phyloP scores from a whole-genome alignment of 805 yeast genomes.

The Brettanomyces nanus region DNA sequence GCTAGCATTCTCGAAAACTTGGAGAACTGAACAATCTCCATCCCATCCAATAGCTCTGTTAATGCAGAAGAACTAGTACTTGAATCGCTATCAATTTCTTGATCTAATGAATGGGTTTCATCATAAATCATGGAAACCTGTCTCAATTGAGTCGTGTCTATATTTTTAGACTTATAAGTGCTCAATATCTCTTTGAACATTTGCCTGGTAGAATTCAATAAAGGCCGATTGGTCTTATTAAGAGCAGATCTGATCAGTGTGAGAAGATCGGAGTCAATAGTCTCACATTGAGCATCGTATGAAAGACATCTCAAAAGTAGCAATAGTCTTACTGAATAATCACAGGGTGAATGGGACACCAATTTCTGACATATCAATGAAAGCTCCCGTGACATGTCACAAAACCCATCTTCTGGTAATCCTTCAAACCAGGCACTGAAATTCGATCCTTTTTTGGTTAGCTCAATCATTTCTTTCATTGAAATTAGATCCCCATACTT shows the following conservation, averaged over 20 bases:
- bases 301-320: not conserved
- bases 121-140: not conserved
- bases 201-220: not conserved
- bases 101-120: not conserved
- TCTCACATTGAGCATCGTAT: not conserved
- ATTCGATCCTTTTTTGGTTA: not conserved
- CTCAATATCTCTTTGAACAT: not conserved
- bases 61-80: not conserved
- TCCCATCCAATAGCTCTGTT: not conserved
- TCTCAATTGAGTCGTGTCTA: not conserved
- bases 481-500: not conserved
- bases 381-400: not conserved
- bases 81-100: not conserved
- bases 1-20: slow-evolving; percentile 1
- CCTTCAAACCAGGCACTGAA: not conserved
- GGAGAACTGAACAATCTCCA: slow-evolving; percentile 1
- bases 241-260: not conserved
- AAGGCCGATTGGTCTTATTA: not conserved
- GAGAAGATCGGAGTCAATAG: not conserved
- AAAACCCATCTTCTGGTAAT: not conserved
- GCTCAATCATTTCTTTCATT: not conserved
- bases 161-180: not conserved
- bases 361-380: not conserved
- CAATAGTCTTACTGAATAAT: too few relatives aligned
- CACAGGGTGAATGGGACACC: not conserved